Evolutionary conservation across 2,329 filamentous ascomycete species (phyloP).

Genomic region (Hypomyces rosellus): DNA sequence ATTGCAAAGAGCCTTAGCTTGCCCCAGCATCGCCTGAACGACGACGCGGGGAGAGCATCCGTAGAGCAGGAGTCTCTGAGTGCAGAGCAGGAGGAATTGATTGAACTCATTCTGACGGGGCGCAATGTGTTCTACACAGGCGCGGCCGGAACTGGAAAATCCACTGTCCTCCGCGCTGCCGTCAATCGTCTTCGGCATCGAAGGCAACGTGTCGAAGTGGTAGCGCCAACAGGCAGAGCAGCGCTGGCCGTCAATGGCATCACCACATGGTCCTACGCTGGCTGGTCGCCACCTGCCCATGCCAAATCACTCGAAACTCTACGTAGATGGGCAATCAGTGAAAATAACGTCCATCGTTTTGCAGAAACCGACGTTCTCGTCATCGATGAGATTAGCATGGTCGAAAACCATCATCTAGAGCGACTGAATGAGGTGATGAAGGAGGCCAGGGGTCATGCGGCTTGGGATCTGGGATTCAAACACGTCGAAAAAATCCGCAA

Average conservation of each 20-base stretch:
- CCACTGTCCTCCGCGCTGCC: constrained; percentile 20
- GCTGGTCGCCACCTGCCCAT: constrained; percentile 40
- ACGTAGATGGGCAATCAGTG: neutral
- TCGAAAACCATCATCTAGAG: constrained; percentile 40
- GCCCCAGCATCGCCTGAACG: no score
- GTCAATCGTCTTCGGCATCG: constrained; percentile 9
- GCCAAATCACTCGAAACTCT: constrained; percentile 6
- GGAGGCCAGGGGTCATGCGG: neutral
- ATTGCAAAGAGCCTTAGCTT: no score
- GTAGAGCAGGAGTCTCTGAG: no score
- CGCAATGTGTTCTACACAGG: constrained; percentile 59
- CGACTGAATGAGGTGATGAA: constrained; percentile 28
- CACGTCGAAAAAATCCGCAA: no score
- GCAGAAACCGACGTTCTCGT: constrained; percentile 47
- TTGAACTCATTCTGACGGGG: constrained; percentile 42
- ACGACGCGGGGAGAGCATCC: no score
- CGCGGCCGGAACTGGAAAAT: constrained; percentile 44
- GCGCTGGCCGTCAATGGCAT: constrained; percentile 50
- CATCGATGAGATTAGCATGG: constrained; percentile 63
- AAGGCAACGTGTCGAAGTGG: constrained; percentile 36
- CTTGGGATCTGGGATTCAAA: neutral
- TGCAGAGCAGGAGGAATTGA: constrained; percentile 18
- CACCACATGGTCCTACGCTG: constrained; percentile 52
- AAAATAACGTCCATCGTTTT: constrained; percentile 28
- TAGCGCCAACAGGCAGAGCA: constrained; percentile 55